Evolutionary conservation across 495 filamentous ascomycete genomes (phyloP), one percentile per base, ranked within the genome.

Genomic region (Tuber brumale): DNA sequence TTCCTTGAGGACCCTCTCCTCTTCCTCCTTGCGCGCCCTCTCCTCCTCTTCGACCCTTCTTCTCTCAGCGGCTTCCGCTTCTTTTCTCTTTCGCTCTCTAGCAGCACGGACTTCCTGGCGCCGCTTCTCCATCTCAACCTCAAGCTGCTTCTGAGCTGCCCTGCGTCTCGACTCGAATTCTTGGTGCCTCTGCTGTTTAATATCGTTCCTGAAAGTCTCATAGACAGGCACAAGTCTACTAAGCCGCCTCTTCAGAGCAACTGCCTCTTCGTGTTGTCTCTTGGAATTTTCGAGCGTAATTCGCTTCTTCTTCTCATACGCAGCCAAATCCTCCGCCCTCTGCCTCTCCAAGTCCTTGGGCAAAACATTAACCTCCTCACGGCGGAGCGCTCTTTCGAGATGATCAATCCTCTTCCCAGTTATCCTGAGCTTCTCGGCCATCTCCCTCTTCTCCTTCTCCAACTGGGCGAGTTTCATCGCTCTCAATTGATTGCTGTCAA

Each of bases 331-430:
- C 41, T 85, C 87, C 84, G 94, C 89, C 83, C 91, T 91, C 86
- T 99, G 95, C 70, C 86, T 86, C 75, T 92, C 94, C 77, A 95
- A 96, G 82, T 99, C 96, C 73, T 92, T 89, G 71, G 91, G 86
- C 72, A 99, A 87, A 84, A 97, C 93, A 89, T 97, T 97, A 80
- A 92, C 85, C 84, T 99, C 95, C 85, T 98, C 96, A 80, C 93
- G 92, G 80, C 96, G 89, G 88, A 95, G 95, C 39, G 95, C 96
- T 85, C 95, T 93, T 87, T 99, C 95, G 80, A 99, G 87, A 85
- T 99, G 95, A 84, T 99, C 95, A 83, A 98, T 94, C 77, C 95
- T 91, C 89, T 97, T 97, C 83, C 92, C 92, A 71, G 95, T 97
- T 77, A 95, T 89, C 77, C 94, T 91, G 69, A 98, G 88, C 82